Base-by-base conservation (phyloP, 108 stramenopile species). In the Fragilaria crotonensis region DNA sequence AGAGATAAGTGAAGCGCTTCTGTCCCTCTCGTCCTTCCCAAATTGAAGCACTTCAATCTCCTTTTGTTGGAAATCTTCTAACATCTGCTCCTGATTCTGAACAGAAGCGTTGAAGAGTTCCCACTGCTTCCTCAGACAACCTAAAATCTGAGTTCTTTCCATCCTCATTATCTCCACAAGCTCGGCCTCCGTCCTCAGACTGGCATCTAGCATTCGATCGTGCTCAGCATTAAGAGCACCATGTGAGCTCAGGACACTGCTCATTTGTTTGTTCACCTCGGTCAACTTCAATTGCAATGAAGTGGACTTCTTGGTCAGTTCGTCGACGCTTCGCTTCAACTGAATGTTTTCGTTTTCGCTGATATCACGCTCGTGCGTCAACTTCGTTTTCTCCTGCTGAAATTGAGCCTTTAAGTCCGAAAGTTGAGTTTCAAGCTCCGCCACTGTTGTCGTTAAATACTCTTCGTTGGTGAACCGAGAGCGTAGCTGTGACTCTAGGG, bases 401-500 rank as follows among this genome's bases (percentile, higher is more conserved):
- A 52, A 63, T 21, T 58, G 32, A 44, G 62, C 52, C 45, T 63
- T 72, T 14, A 65, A 19, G 25, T 75, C 70, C 44, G 75, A 65
- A n/a, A 74, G 31, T 23, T 75, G 58, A 23, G 53, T 67, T 60
- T 79, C 74, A 44, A 79, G 55, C 29, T 70, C 63, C 18, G 61
- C 31, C 4, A 79, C 78, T 33, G 74, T 64, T 22, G 63, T 62
- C 9, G 68, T 68, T 27, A 79, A 64, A 29, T 76, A 72, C 36
- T 79, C 74, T 45, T 75, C 72, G 36, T 75, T 72, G 23, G 71
- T 76, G 33, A 79, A 79, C 4, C 64, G 64, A 21, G 74, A 72
- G 54, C 74, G 62, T 28, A 79, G 71, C 48, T 79, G 72, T 18
- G 60, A 55, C 32, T 79, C 78, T 26, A 79, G 25, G 23, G 74